These are phyloP conservation scores for Globisporangium carolinianum DNA, from an alignment of 352 stramenopile species.

Conservation along the genomic window DNA sequence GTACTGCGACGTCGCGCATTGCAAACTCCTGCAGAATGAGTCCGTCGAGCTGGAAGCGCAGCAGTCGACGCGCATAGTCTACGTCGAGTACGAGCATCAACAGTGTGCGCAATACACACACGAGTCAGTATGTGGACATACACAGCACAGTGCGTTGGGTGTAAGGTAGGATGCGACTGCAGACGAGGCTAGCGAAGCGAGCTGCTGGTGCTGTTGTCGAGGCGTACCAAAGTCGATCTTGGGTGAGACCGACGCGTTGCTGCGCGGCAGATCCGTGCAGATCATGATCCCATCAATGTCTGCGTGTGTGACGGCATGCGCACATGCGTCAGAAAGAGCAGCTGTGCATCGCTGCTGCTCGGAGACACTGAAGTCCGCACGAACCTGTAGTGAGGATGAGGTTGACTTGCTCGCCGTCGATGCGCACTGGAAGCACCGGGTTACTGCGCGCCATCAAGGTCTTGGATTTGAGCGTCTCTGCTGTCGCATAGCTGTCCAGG, in stretches of 20 bases:
- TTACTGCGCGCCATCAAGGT: constrained; percentile 40
- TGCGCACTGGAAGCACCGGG: constrained; percentile 23
- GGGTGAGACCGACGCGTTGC: neutral
- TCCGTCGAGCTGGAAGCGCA: constrained; percentile 39
- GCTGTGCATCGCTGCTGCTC: too few relatives aligned
- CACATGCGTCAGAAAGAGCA: too few relatives aligned
- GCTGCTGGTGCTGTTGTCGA: neutral
- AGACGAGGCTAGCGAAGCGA: neutral
- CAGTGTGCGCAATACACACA: too few relatives aligned
- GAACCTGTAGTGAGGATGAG: constrained; percentile 38
- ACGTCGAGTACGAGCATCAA: neutral
- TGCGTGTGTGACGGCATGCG: constrained; percentile 1
- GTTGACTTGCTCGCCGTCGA: constrained; percentile 23
- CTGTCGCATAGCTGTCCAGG: neutral
- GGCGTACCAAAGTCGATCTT: constrained; percentile 32
- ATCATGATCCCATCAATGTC: constrained; percentile 32
- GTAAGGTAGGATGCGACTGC: too few relatives aligned
- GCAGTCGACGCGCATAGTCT: constrained; percentile 53
- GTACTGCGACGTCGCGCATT: constrained; percentile 17
- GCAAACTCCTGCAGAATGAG: constrained; percentile 20
- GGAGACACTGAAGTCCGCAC: neutral
- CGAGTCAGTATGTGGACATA: neutral
- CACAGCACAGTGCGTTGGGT: neutral
- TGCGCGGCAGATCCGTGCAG: constrained; percentile 21
- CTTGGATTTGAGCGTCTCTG: constrained; percentile 9